These are phyloP conservation scores for Globisporangium nodosum DNA, from an alignment of 352 stramenopile species.

Conservation along the genomic window DNA sequence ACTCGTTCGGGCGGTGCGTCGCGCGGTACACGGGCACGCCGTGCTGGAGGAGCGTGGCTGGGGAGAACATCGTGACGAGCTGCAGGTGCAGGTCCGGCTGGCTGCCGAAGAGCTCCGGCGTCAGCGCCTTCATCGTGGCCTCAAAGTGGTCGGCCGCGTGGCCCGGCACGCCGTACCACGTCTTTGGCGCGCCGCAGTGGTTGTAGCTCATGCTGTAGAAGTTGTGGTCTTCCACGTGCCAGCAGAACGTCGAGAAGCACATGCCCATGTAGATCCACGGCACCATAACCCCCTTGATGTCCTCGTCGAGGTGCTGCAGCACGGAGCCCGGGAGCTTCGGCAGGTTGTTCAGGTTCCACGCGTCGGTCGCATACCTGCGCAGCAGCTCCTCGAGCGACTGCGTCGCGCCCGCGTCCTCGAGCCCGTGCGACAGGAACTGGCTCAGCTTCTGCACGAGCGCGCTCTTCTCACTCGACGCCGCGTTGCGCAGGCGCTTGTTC, in stretches of 20 bases:
- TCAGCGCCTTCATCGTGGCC: conserved; percentile 85
- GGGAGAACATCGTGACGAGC: conserved; percentile 85
- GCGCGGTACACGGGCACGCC: conserved; percentile 93
- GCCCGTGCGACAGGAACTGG: conserved; percentile 52
- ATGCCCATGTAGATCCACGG: conserved; percentile 99
- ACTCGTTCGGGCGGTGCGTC: conserved; percentile 95
- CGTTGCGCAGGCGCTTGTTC: conserved; percentile 44
- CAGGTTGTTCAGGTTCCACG: conserved; percentile 99
- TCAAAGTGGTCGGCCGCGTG: conserved; percentile 90
- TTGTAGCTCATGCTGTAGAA: conserved; percentile 99
- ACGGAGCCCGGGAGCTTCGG: conserved; percentile 91
- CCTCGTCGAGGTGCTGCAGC: conserved; percentile 94
- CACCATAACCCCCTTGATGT: conserved; percentile 98
- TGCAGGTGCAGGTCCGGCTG: conserved; percentile 95
- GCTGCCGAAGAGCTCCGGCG: conserved; percentile 92
- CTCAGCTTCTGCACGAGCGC: conserved; percentile 30
- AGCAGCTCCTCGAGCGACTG: conserved; percentile 41
- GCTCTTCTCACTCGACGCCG: conserved; percentile 25
- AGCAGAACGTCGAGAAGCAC: conserved; percentile 99
- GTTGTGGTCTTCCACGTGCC: conserved; percentile 99
- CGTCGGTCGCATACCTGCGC: conserved; percentile 70
- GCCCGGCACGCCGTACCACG: conserved; percentile 97
- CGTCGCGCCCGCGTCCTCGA: conserved; percentile 19
- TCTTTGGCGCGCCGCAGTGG: conserved; percentile 96
- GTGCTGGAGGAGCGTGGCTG: conserved; percentile 60